Percentiles rank a stretch among this genome's conserved stretches.
Evolutionary conservation across 768 basidiomycete genomes (phyloP).

Genomic region (Leccinum boreale): DNA sequence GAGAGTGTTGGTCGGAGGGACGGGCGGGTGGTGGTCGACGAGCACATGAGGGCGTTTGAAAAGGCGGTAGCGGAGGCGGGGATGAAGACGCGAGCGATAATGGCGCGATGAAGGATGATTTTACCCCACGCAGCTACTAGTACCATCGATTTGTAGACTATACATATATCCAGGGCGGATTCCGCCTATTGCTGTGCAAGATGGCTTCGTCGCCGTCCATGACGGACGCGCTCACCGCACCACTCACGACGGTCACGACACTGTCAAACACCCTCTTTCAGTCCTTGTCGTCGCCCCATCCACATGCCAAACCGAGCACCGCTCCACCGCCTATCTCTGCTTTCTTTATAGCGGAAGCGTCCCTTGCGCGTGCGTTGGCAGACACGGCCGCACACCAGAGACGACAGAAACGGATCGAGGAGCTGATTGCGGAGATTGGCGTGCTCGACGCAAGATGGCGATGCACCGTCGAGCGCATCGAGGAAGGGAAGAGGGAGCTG

Average conservation of each 20-base stretch:
- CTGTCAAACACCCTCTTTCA: slow-evolving; percentile 69
- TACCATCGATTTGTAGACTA: slow-evolving; percentile 23
- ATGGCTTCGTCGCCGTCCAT: slow-evolving; percentile 37
- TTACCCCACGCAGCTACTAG: slow-evolving; percentile 9
- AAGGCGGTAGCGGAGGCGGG: slow-evolving; percentile 69
- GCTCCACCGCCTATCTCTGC: slow-evolving; percentile 49
- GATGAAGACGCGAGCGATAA: slow-evolving; percentile 75
- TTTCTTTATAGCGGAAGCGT: slow-evolving; percentile 60
- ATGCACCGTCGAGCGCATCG: slow-evolving; percentile 61
- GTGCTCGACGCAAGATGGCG: slow-evolving; percentile 67
- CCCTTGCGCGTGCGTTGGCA: slow-evolving; percentile 63
- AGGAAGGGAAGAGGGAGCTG: slow-evolving; percentile 63
- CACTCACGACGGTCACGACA: slow-evolving; percentile 57
- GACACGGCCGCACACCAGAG: slow-evolving; percentile 70
- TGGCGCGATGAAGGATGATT: slow-evolving; percentile 54
- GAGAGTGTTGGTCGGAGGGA: slow-evolving; percentile 45
- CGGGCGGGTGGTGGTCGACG: slow-evolving; percentile 70
- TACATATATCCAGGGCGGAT: background rate
- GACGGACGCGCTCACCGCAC: slow-evolving; percentile 58
- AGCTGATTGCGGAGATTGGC: slow-evolving; percentile 66
- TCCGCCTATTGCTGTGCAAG: background rate
- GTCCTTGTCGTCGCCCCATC: slow-evolving; percentile 65
- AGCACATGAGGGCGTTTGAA: slow-evolving; percentile 76
- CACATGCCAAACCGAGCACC: slow-evolving; percentile 22
- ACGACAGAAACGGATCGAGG: slow-evolving; percentile 71